Conservation (phyloP, 257 asterid species). For the Thymus quinquecostatus region DNA sequence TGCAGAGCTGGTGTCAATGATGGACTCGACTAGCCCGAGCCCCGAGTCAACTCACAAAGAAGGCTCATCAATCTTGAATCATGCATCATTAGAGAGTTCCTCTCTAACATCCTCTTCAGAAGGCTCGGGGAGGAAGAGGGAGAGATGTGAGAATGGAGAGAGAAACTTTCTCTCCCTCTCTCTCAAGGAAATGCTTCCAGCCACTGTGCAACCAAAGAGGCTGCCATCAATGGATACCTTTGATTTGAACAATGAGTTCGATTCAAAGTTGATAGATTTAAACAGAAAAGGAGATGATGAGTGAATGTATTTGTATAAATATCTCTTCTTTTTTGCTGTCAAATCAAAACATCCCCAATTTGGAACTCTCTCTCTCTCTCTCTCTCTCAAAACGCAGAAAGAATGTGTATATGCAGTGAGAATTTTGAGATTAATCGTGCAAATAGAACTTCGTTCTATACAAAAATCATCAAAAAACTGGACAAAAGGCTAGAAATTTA, state of each 20-base stretch:
- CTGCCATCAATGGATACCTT: conserved; percentile 46
- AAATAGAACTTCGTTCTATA: too few species aligned
- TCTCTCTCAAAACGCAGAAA: too few species aligned
- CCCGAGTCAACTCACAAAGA: conserved; percentile 58
- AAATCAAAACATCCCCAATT: too few species aligned
- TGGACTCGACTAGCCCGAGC: conserved; percentile 49
- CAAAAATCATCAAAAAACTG: too few species aligned
- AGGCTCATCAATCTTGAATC: conserved; percentile 34
- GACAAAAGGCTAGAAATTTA: too few species aligned
- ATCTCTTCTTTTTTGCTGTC: too few species aligned
- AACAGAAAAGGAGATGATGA: conserved; percentile 41
- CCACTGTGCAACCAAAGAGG: conserved; percentile 16
- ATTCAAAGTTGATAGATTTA: conserved; percentile 50
- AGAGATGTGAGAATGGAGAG: neutral
- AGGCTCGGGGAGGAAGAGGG: conserved; percentile 44
- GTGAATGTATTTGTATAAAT: too few species aligned
- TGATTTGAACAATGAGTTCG: conserved; percentile 58
- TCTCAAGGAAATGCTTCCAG: conserved; percentile 51
- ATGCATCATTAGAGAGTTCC: conserved; percentile 61
- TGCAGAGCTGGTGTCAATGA: conserved; percentile 65
- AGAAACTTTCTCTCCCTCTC: conserved; percentile 37
- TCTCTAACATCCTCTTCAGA: conserved; percentile 65
- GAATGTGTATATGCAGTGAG: too few species aligned
- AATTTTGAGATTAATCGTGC: too few species aligned
- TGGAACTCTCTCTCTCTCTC: too few species aligned